These are phyloP conservation scores for Diaporthe longicolla DNA, from an alignment of 2,329 filamentous ascomycete genomes.

Conservation along the genomic window DNA sequence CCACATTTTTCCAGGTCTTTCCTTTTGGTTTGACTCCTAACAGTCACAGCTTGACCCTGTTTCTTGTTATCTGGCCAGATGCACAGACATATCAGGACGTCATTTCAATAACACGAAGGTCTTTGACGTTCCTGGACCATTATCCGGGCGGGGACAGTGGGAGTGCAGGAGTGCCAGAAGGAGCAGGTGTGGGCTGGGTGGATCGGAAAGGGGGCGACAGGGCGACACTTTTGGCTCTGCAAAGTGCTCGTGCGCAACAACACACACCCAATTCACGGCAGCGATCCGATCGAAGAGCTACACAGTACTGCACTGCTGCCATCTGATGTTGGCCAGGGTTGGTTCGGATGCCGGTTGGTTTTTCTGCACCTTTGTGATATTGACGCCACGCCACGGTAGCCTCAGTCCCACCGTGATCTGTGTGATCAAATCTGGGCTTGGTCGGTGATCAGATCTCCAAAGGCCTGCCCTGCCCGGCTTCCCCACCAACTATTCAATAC, in stretches of 20 bases:
- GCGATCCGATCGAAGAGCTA: slow-evolving; percentile 10
- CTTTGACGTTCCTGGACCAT: slow-evolving; percentile 22
- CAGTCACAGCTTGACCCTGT: background rate
- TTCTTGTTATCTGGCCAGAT: background rate
- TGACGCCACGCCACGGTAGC: background rate
- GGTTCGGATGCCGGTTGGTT: background rate
- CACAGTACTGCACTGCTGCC: background rate
- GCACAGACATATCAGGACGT: slow-evolving; percentile 8
- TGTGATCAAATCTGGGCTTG: slow-evolving; percentile 25
- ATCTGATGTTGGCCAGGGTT: slow-evolving; percentile 5
- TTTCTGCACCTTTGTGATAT: background rate
- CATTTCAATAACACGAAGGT: slow-evolving; percentile 19
- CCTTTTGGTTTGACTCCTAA: background rate
- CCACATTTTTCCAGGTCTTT: too few species aligned
- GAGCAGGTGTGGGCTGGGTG: background rate
- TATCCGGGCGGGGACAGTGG: slow-evolving; percentile 22
- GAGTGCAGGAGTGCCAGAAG: background rate
- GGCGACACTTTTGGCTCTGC: background rate
- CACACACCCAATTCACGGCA: background rate
- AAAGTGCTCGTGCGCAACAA: background rate
- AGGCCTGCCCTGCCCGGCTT: background rate
- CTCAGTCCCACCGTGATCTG: slow-evolving; percentile 27
- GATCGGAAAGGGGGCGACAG: slow-evolving; percentile 9
- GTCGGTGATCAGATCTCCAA: background rate
- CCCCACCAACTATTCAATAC: background rate